A percentile compares a stretch with the other conserved stretches of the same genome.
Evolutionary conservation across 352 stramenopile species (phyloP).

Genomic region (Thraustotheca clavata): DNA sequence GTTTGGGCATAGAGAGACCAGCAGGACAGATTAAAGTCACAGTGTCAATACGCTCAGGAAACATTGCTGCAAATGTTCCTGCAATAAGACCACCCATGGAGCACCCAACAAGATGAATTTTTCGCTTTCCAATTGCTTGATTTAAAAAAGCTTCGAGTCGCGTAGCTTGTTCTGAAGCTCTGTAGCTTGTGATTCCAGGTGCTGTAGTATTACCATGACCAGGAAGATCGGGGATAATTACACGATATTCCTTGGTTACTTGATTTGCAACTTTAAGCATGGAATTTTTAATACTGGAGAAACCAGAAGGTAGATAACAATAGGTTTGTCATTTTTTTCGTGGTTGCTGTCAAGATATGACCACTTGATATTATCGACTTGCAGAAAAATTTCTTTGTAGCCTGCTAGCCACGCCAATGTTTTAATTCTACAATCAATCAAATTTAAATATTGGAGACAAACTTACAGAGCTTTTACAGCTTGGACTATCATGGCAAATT

Average conservation of each 20-base stretch:
- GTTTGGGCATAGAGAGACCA: slow-evolving; percentile 54
- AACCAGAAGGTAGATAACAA: slow-evolving; percentile 58
- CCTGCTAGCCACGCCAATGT: slow-evolving; percentile 42
- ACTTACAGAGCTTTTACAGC: no score
- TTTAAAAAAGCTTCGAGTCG: slow-evolving; percentile 52
- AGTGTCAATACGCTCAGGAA: slow-evolving; percentile 41
- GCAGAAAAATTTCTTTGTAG: slow-evolving; percentile 36
- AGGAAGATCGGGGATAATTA: slow-evolving; percentile 56
- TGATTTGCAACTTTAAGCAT: slow-evolving; percentile 41
- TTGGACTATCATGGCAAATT: no score
- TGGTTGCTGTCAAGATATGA: slow-evolving; percentile 48
- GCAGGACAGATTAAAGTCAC: slow-evolving; percentile 67
- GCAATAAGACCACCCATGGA: slow-evolving; percentile 71
- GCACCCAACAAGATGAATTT: slow-evolving; percentile 58
- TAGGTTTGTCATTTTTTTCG: slow-evolving; percentile 33
- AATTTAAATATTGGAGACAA: no score
- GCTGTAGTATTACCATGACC: slow-evolving; percentile 52
- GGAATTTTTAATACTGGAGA: slow-evolving; percentile 60
- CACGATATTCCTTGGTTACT: slow-evolving; percentile 46
- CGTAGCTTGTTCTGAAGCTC: slow-evolving; percentile 38
- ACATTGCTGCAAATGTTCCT: slow-evolving; percentile 50
- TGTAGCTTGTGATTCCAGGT: slow-evolving; percentile 38
- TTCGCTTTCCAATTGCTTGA: slow-evolving; percentile 37
- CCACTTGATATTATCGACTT: slow-evolving; percentile 51
- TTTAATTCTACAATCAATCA: slow-evolving; percentile 36